Conservation (phyloP, 2,329 filamentous ascomycete genomes). For the Penicillium frequentans region DNA sequence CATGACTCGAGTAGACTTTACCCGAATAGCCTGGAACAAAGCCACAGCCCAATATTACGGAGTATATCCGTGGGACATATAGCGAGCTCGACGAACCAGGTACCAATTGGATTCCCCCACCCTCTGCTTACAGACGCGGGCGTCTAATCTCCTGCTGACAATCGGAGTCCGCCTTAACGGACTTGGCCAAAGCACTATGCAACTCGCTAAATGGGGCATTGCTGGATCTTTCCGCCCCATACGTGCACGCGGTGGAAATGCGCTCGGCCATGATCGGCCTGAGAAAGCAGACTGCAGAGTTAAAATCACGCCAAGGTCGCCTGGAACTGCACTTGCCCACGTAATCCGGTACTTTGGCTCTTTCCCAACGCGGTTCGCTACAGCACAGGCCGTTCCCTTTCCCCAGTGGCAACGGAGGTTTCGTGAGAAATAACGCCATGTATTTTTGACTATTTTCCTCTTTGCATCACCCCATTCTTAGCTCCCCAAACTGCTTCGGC, state of each 20-base stretch:
- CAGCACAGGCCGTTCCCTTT: constrained; percentile 1
- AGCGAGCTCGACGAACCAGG: not conserved
- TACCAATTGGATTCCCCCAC: not conserved
- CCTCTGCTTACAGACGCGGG: constrained; percentile 12
- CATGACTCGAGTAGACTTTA: too few species aligned
- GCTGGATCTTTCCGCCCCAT: constrained; percentile 1
- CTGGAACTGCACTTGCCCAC: not conserved
- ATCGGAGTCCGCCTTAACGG: not conserved
- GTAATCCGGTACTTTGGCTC: not conserved
- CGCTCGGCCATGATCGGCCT: constrained; percentile 1
- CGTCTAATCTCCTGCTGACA: constrained; percentile 14
- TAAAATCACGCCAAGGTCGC: not conserved
- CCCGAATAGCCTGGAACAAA: too few species aligned
- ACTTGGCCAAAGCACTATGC: constrained; percentile 1
- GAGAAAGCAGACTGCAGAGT: not conserved
- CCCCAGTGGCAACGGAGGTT: not conserved
- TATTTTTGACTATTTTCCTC: not conserved
- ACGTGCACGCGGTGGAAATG: not conserved
- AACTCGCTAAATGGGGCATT: not conserved
- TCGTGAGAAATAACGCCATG: not conserved
- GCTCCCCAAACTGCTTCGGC: not conserved
- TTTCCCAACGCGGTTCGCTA: not conserved
- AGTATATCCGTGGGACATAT: not conserved
- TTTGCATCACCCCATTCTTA: not conserved
- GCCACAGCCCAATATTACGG: not conserved